Percentiles rank a stretch among this genome's conserved stretches.
phyloP scores from a whole-genome alignment of 257 asterid genomes.

The Solanum commersonii region DNA sequence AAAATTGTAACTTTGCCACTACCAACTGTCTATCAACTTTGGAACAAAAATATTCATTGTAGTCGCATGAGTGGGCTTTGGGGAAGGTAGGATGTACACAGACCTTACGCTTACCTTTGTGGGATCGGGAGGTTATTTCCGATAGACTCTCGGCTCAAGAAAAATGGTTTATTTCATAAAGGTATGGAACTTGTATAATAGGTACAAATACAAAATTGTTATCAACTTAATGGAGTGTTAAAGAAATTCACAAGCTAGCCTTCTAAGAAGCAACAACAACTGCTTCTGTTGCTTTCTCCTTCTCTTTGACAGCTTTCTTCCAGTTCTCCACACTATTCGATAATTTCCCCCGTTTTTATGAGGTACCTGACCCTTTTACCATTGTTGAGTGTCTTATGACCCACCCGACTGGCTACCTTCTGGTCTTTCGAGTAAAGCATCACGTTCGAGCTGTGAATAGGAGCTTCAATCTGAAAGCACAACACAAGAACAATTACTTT shows the following conservation, averaged over 20 bases:
- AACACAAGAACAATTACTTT: background rate
- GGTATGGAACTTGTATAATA: background rate
- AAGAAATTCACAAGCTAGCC: background rate
- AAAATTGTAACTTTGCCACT: background rate
- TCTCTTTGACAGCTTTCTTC: slow-evolving; percentile 57
- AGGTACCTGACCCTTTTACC: slow-evolving; percentile 85
- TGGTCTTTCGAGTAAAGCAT: slow-evolving; percentile 88
- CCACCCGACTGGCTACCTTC: slow-evolving; percentile 73
- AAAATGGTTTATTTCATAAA: background rate
- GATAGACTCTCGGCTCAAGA: background rate
- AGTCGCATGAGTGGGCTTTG: background rate
- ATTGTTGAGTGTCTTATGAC: slow-evolving; percentile 69
- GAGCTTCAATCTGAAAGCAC: slow-evolving; percentile 72
- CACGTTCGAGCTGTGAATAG: slow-evolving; percentile 92
- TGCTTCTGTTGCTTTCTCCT: slow-evolving; percentile 30
- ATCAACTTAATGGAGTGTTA: background rate
- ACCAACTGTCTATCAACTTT: background rate
- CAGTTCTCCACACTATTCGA: slow-evolving; percentile 83
- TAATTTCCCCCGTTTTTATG: slow-evolving; percentile 77
- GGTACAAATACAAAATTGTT: background rate
- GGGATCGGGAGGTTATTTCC: background rate
- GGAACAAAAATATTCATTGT: background rate
- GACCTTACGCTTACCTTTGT: background rate
- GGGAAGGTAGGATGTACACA: background rate
- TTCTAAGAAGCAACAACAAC: background rate